Percentiles rank a stretch among this genome's conserved stretches.
phyloP scores from a whole-genome alignment of 1,284 basidiomycete species.

The Boletus smithii region DNA sequence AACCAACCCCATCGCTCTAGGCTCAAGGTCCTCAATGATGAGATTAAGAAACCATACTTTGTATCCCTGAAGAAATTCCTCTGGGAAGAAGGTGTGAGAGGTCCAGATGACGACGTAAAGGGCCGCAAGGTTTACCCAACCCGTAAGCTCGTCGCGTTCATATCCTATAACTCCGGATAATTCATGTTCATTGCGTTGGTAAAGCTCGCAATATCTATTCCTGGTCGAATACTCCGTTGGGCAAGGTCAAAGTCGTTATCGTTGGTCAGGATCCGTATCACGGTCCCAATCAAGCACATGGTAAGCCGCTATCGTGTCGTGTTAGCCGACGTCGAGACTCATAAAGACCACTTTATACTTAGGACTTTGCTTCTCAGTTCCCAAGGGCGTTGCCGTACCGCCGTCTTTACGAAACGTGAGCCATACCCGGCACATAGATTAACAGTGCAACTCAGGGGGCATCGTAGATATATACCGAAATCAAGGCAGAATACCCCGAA shows the following conservation, averaged over 20 bases:
- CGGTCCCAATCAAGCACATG: slow-evolving; percentile 67
- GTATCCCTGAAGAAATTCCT: slow-evolving; percentile 67
- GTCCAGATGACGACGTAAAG: slow-evolving; percentile 44
- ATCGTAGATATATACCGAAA: slow-evolving; percentile 82
- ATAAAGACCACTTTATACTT: slow-evolving; percentile 9
- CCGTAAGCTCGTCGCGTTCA: slow-evolving; percentile 43
- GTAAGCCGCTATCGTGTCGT: slow-evolving; percentile 34
- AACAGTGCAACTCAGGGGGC: slow-evolving; percentile 11
- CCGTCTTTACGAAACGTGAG: slow-evolving; percentile 79
- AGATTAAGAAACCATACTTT: slow-evolving; percentile 75
- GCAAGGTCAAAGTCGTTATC: slow-evolving; percentile 75
- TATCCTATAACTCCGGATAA: slow-evolving; percentile 1
- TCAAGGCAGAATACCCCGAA: slow-evolving; percentile 76
- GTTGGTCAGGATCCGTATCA: slow-evolving; percentile 81
- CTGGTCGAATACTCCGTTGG: slow-evolving; percentile 79
- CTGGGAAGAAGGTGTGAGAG: slow-evolving; percentile 63
- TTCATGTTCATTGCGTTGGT: slow-evolving; percentile 5
- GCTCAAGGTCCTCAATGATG: slow-evolving; percentile 69
- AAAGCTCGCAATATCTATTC: slow-evolving; percentile 73
- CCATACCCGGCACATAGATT: slow-evolving; percentile 10
- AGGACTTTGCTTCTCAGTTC: slow-evolving; percentile 88
- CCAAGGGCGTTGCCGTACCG: slow-evolving; percentile 66
- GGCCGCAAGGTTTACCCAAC: slow-evolving; percentile 58
- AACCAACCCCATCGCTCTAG: slow-evolving; percentile 42
- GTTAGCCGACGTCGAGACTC: slow-evolving; percentile 11